Evolutionary conservation across 495 filamentous ascomycete species (phyloP), one percentile per base, ranked within the genome.

Genomic region (Hypomontagnella monticulosa): DNA sequence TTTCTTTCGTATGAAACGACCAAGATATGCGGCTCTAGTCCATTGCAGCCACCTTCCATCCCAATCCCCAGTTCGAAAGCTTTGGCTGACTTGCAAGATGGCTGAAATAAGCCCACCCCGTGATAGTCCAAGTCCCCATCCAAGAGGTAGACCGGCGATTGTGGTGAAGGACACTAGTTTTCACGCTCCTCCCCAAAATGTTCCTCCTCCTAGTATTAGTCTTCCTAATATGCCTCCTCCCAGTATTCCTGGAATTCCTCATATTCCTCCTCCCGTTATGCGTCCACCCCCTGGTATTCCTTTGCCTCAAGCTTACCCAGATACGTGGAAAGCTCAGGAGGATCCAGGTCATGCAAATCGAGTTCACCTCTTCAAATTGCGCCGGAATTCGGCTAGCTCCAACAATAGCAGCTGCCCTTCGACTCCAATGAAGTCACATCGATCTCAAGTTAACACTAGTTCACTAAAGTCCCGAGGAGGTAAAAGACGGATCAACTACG

Each of bases 241-340:
- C n/a, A n/a, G n/a, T n/a, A n/a, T n/a, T n/a, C n/a, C n/a, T n/a
- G n/a, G n/a, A n/a, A n/a, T n/a, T n/a, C n/a, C n/a, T n/a, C n/a
- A n/a, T n/a, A n/a, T n/a, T n/a, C n/a, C n/a, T n/a, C n/a, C n/a
- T n/a, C n/a, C n/a, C n/a, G n/a, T n/a, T n/a, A n/a, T n/a, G n/a
- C n/a, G n/a, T n/a, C n/a, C n/a, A n/a, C n/a, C n/a, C n/a, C n/a
- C n/a, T n/a, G n/a, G n/a, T n/a, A n/a, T n/a, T n/a, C n/a, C n/a
- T n/a, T n/a, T n/a, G n/a, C n/a, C n/a, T n/a, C n/a, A 27, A 27
- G 23, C 54, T 1, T 65, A 57, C 20, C 46, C 53, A 14, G 54
- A 64, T 20, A 19, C 27, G 3, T 64, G 62, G 62, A 3, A n/a
- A 40, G 40, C 62, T 4, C 9, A 34, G 1, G 33, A 37, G 8